Percentiles rank a stretch among this genome's conserved stretches.
Evolutionary conservation across 2,329 filamentous ascomycete species (phyloP).

Genomic region (Zopfia rhizophila): DNA sequence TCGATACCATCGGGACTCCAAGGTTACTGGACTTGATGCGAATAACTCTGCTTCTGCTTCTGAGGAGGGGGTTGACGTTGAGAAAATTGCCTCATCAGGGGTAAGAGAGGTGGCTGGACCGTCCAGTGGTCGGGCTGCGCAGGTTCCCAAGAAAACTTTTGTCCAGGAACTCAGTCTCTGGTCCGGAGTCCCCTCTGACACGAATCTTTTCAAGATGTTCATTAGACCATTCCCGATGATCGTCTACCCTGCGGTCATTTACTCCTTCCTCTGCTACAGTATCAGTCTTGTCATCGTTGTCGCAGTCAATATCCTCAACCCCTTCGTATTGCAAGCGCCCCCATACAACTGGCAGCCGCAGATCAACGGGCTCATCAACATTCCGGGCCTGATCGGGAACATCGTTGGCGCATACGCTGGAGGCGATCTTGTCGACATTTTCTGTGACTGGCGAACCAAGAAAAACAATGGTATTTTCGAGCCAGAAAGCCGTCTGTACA

Average conservation of each 20-base stretch:
- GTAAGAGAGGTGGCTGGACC: slow-evolving; percentile 14
- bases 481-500: slow-evolving; percentile 57
- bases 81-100: slow-evolving; percentile 19
- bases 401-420: slow-evolving; percentile 55
- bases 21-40: not conserved
- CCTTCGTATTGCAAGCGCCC: slow-evolving; percentile 53
- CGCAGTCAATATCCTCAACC: slow-evolving; percentile 52
- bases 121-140: slow-evolving; percentile 6
- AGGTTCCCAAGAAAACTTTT: slow-evolving; percentile 46
- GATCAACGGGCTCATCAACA: slow-evolving; percentile 54
- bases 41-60: slow-evolving; percentile 8
- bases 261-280: slow-evolving; percentile 51
- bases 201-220: slow-evolving; percentile 48
- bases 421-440: slow-evolving; percentile 57
- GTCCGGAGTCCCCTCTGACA: slow-evolving; percentile 41
- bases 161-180: slow-evolving; percentile 47
- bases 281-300: slow-evolving; percentile 51
- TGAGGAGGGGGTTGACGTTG: slow-evolving; percentile 16
- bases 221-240: slow-evolving; percentile 50
- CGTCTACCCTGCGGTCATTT: slow-evolving; percentile 50
- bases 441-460: slow-evolving; percentile 54
- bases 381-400: slow-evolving; percentile 56
- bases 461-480: slow-evolving; percentile 57
- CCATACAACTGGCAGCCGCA: slow-evolving; percentile 50
- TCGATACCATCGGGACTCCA: slow-evolving; percentile 41